Conservation (phyloP, 2,329 filamentous ascomycete species). For the Zymoseptoria crescenta region DNA sequence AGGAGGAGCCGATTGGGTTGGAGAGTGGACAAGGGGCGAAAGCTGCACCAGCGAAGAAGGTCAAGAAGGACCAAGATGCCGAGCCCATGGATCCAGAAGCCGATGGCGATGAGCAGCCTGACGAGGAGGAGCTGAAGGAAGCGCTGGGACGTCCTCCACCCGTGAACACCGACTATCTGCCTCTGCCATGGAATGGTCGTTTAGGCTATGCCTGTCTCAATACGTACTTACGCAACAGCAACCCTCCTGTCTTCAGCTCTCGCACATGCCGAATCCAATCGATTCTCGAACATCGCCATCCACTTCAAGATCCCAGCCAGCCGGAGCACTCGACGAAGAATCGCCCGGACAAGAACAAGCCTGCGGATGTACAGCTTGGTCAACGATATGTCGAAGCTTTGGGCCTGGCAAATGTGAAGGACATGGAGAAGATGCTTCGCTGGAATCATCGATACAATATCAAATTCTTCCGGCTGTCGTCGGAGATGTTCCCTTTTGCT, state of each 20-base stretch:
- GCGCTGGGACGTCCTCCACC: slow-evolving; percentile 60
- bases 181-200: slow-evolving; percentile 82
- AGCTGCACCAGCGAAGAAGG: slow-evolving; percentile 18
- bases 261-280: slow-evolving; percentile 85
- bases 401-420: slow-evolving; percentile 72
- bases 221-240: slow-evolving; percentile 77
- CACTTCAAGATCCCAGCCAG: slow-evolving; percentile 64
- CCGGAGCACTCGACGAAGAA: slow-evolving; percentile 81
- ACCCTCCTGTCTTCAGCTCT: slow-evolving; percentile 80
- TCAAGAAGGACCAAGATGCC: slow-evolving; percentile 17
- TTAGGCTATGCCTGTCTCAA: slow-evolving; percentile 89
- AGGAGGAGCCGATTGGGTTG: slow-evolving; percentile 12
- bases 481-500: slow-evolving; percentile 95
- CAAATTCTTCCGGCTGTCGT: slow-evolving; percentile 75
- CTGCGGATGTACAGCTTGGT: slow-evolving; percentile 59
- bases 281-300: slow-evolving; percentile 81
- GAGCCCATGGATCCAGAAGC: slow-evolving; percentile 44
- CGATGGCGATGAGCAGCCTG: slow-evolving; percentile 44
- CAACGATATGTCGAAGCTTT: slow-evolving; percentile 66
- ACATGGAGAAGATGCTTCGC: slow-evolving; percentile 74
- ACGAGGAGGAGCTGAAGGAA: slow-evolving; percentile 51
- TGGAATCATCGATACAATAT: slow-evolving; percentile 94
- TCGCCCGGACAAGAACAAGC: slow-evolving; percentile 65
- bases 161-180: slow-evolving; percentile 74
- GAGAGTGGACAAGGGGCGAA: slow-evolving; percentile 15